Evolutionary conservation across 345 rosid species (phyloP).

Genomic region (Kandelia obovata): DNA sequence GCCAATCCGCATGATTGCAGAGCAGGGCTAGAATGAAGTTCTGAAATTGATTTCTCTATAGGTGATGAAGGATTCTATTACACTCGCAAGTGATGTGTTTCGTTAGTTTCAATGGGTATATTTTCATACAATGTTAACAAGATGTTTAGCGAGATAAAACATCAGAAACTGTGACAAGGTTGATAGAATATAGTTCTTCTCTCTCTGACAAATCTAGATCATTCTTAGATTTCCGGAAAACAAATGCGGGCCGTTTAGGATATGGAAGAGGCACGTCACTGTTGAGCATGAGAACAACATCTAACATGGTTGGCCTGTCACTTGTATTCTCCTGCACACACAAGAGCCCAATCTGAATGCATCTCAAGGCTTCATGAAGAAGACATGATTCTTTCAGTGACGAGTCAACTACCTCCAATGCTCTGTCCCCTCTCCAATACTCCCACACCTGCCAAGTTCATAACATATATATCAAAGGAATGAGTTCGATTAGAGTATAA

Average conservation of each 20-base stretch:
- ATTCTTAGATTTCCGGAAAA: not conserved
- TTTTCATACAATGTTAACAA: too few species aligned
- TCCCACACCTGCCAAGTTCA: constrained; percentile 49
- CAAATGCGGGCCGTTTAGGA: constrained; percentile 11
- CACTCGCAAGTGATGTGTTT: too few species aligned
- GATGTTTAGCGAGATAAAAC: not conserved
- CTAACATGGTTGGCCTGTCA: constrained; percentile 47
- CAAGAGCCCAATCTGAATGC: constrained; percentile 56
- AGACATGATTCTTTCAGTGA: constrained; percentile 20
- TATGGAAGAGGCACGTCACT: not conserved
- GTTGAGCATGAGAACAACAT: constrained; percentile 11
- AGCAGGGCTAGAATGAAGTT: too few species aligned
- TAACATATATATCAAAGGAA: not conserved
- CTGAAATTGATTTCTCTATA: too few species aligned
- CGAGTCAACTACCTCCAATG: constrained; percentile 32
- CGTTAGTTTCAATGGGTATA: too few species aligned
- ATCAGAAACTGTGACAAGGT: not conserved
- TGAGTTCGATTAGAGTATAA: not conserved
- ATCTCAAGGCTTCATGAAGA: constrained; percentile 32
- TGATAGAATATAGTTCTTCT: not conserved
- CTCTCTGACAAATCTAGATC: not conserved
- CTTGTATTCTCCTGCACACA: constrained; percentile 53
- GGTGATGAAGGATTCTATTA: too few species aligned
- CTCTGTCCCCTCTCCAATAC: constrained; percentile 27
- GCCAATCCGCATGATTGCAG: too few species aligned